A percentile compares a stretch with the other conserved stretches of the same genome.
These are phyloP conservation scores for Phytophthora rubi DNA, from an alignment of 352 stramenopile species.

Conservation along the genomic window DNA sequence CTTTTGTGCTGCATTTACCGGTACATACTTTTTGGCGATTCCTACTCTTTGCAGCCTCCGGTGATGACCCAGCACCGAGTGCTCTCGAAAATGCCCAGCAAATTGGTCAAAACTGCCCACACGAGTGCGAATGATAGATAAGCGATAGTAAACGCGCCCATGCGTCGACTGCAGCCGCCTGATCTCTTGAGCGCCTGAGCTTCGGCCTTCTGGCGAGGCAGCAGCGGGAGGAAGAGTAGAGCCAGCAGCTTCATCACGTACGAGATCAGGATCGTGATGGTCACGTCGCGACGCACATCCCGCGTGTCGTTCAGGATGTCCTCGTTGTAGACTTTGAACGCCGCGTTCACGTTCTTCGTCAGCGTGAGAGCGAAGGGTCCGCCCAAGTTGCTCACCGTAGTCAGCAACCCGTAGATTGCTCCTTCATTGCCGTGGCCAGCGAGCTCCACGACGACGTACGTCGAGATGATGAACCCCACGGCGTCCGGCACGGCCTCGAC, in stretches of 20 bases:
- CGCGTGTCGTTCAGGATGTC: slow-evolving; percentile 54
- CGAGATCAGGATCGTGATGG: slow-evolving; percentile 60
- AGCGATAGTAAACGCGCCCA: slow-evolving; percentile 46
- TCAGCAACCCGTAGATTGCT: slow-evolving; percentile 60
- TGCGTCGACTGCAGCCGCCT: slow-evolving; percentile 46
- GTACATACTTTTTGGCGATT: too few relatives aligned
- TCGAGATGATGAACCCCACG: slow-evolving; percentile 63
- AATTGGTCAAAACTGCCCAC: slow-evolving; percentile 54
- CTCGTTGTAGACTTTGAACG: slow-evolving; percentile 55
- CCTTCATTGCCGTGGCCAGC: slow-evolving; percentile 62
- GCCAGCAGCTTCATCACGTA: slow-evolving; percentile 55
- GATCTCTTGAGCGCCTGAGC: slow-evolving; percentile 50
- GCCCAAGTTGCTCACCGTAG: slow-evolving; percentile 58
- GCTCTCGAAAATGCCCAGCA: slow-evolving; percentile 55
- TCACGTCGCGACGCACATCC: slow-evolving; percentile 59
- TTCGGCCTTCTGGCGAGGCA: slow-evolving; percentile 56
- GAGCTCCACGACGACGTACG: slow-evolving; percentile 62
- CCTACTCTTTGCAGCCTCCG: slow-evolving; percentile 47
- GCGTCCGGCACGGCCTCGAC: slow-evolving; percentile 50
- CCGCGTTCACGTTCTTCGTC: slow-evolving; percentile 58
- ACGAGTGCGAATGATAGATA: slow-evolving; percentile 51
- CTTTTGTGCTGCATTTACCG: background rate
- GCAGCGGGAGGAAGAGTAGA: slow-evolving; percentile 44
- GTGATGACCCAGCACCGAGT: slow-evolving; percentile 62
- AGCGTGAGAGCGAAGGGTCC: slow-evolving; percentile 51